Evolutionary conservation across 2,329 filamentous ascomycete species (phyloP).

Genomic region (Neofusicoccum umdonicola): DNA sequence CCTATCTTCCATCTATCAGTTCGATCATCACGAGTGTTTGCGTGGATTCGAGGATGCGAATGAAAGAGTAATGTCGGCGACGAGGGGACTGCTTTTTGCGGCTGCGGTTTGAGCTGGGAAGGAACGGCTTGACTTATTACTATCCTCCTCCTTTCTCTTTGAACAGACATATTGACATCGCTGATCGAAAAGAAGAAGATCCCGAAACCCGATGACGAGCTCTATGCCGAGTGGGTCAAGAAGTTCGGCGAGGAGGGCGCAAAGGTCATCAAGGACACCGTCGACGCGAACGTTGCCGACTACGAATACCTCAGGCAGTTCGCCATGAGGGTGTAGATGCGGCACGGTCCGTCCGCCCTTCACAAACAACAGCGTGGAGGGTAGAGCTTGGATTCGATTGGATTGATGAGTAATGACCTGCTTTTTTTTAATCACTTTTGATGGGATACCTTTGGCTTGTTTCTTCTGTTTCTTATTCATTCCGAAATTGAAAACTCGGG

Average conservation of each 20-base stretch:
- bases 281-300: conserved; percentile 68
- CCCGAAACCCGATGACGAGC: conserved; percentile 61
- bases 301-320: conserved; percentile 84
- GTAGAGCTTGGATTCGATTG: background rate
- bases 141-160: background rate
- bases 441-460: background rate
- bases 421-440: conserved; percentile 1
- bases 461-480: background rate
- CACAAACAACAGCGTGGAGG: background rate
- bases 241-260: conserved; percentile 73
- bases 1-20: conserved; percentile 5
- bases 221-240: conserved; percentile 68
- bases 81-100: background rate
- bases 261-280: conserved; percentile 66
- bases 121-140: conserved; percentile 3
- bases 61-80: background rate
- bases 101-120: background rate
- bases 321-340: conserved; percentile 52
- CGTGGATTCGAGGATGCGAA: conserved; percentile 1
- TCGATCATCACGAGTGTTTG: background rate
- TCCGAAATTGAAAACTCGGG: background rate
- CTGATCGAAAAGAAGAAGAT: conserved; percentile 53
- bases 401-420: background rate
- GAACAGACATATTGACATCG: conserved; percentile 6
- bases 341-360: background rate